phyloP scores from a whole-genome alignment of 2,329 filamentous ascomycete species.

The Colletotrichum cordylinicola region DNA sequence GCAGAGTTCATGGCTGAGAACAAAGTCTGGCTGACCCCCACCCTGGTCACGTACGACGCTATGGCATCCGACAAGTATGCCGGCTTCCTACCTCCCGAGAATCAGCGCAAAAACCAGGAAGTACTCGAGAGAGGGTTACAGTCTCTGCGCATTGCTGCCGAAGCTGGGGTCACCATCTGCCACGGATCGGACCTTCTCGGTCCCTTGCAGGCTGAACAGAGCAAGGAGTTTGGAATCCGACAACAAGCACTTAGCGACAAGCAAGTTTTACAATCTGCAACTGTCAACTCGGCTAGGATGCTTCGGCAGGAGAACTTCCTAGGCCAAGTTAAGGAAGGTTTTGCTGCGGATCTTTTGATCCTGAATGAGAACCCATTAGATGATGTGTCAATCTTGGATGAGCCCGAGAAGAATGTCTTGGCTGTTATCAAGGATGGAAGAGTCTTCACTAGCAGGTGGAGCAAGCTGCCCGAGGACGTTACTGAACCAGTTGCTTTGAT shows the following conservation, averaged over 20 bases:
- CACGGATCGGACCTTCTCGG: slow-evolving; percentile 51
- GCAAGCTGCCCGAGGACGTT: slow-evolving; percentile 24
- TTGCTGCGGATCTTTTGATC: slow-evolving; percentile 58
- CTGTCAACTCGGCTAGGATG: slow-evolving; percentile 56
- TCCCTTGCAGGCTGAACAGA: slow-evolving; percentile 34
- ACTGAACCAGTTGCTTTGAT: slow-evolving; percentile 10
- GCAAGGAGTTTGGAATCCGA: slow-evolving; percentile 36
- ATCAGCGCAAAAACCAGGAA: slow-evolving; percentile 54
- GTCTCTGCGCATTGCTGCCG: slow-evolving; percentile 51
- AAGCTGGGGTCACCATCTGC: slow-evolving; percentile 60
- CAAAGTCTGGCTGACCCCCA: slow-evolving; percentile 57
- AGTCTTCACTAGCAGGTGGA: slow-evolving; percentile 36
- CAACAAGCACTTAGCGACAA: slow-evolving; percentile 25
- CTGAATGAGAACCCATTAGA: slow-evolving; percentile 59
- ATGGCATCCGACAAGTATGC: slow-evolving; percentile 50
- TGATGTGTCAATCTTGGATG: slow-evolving; percentile 57
- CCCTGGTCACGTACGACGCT: slow-evolving; percentile 56
- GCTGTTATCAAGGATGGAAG: slow-evolving; percentile 61
- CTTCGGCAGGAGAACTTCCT: slow-evolving; percentile 50
- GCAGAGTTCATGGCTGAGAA: slow-evolving; percentile 55
- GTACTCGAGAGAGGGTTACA: slow-evolving; percentile 53
- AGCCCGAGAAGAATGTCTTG: slow-evolving; percentile 51
- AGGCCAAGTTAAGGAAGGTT: slow-evolving; percentile 56
- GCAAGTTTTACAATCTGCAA: slow-evolving; percentile 34
- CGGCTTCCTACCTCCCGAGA: slow-evolving; percentile 48